Conservation (phyloP, 1,139 yeast genomes). For the Suzukiozyma palmioleophila region DNA sequence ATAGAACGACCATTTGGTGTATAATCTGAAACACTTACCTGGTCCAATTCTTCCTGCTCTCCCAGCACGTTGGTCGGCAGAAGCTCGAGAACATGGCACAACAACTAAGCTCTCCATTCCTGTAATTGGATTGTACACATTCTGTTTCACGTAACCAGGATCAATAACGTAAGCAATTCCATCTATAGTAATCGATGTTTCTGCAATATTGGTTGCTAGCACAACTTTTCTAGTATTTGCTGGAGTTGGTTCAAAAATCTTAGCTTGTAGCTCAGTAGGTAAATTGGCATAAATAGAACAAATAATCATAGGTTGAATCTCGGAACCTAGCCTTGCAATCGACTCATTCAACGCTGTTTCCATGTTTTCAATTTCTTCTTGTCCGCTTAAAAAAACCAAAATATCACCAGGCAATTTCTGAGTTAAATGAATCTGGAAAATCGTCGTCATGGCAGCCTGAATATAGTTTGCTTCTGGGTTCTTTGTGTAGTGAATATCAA, state of each 20-base stretch:
- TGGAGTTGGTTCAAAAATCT: constrained; percentile 87
- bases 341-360: constrained; percentile 71
- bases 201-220: constrained; percentile 94
- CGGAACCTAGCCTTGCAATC: constrained; percentile 55
- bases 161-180: constrained; percentile 89
- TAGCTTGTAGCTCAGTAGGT: constrained; percentile 78
- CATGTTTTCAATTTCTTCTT: constrained; percentile 86
- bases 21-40: constrained; percentile 87
- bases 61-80: constrained; percentile 95
- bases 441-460: constrained; percentile 84
- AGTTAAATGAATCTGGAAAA: constrained; percentile 73
- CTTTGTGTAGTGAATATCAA: constrained; percentile 77
- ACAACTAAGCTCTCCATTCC: constrained; percentile 91
- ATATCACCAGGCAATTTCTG: constrained; percentile 70
- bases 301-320: constrained; percentile 60
- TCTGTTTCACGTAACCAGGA: constrained; percentile 90
- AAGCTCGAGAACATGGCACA: constrained; percentile 85
- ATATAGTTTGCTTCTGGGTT: constrained; percentile 88
- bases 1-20: constrained; percentile 80
- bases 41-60: constrained; percentile 98
- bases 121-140: constrained; percentile 71
- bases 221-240: constrained; percentile 77
- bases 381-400: constrained; percentile 89
- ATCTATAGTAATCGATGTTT: constrained; percentile 91
- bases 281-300: constrained; percentile 92